A percentile compares a stretch with the other conserved stretches of the same genome.
Conservation (phyloP, 345 rosid genomes). For the Sisymbrium altissimum region DNA sequence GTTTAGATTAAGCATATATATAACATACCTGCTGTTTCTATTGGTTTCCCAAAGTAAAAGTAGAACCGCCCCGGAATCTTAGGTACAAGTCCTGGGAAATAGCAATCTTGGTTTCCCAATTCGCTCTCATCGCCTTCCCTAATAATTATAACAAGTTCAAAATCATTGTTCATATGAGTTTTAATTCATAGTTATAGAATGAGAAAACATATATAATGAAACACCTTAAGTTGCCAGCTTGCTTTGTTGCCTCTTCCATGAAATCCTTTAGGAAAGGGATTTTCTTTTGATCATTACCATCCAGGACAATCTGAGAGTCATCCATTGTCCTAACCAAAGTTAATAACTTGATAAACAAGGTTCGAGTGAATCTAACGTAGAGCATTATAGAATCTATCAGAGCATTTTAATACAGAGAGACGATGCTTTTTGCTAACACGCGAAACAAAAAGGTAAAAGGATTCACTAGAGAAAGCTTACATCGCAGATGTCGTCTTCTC, state of each 20-base stretch:
- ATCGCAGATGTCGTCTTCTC: constrained; percentile 72
- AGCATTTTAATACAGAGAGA: not conserved
- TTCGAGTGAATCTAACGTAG: not conserved
- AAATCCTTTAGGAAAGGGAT: constrained; percentile 51
- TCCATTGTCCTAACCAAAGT: constrained; percentile 6
- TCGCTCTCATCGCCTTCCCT: constrained; percentile 55
- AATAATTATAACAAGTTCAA: not conserved
- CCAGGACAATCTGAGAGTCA: constrained; percentile 50
- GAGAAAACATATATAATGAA: not conserved
- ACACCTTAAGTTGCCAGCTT: constrained; percentile 46
- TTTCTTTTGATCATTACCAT: constrained; percentile 60
- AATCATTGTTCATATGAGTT: not conserved
- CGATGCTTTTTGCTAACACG: not conserved
- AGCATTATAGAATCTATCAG: not conserved
- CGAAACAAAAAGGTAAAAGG: not conserved
- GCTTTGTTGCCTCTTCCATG: constrained; percentile 38
- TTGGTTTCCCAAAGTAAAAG: constrained; percentile 72
- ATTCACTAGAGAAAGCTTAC: constrained; percentile 35
- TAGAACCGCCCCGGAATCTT: constrained; percentile 72
- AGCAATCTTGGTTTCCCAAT: constrained; percentile 50
- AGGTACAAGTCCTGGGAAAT: constrained; percentile 59
- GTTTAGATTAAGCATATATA: not conserved
- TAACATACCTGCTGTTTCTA: constrained; percentile 58
- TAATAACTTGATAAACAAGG: not conserved
- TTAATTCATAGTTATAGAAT: not conserved